Evolutionary conservation across 176 grass and related monocot genomes (phyloP), one percentile per base, ranked within the genome.

Genomic region (Elymus sibiricus): DNA sequence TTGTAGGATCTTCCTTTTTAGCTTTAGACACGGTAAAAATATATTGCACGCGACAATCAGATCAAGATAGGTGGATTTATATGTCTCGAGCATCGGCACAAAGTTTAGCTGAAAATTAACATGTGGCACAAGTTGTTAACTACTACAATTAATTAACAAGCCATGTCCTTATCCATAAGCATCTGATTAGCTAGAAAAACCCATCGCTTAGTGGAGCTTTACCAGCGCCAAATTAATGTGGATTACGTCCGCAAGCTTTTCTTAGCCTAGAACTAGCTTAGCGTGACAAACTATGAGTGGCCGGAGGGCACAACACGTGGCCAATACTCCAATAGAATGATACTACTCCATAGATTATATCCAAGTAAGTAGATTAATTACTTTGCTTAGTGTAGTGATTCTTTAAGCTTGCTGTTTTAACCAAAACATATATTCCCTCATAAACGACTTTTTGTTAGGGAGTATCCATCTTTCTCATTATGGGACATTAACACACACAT

Each of bases 131-230:
- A 70, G 66, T 83, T 59, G 31, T 64, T 53, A 78, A 55, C 17
- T 27, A 66, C 32, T 77, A 13, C 9, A 79, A 46, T 22, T 74
- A 87, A 16, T 58, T 78, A 37, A 87, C 46, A 66, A 5, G 47
- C 15, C 61, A 42, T 88, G 81, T 70, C 21, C 85, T 84, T 91
- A 84, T 88, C 89, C 77, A 27, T 56, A 80, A 87, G 89, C 27
- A 84, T 76, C 53, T 47, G 4, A 11, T 85, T 88, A 81, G 76
- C 29, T 77, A 70, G 29, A 40, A 70, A 85, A 85, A 81, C 74
- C 5, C 62, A 85, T 81, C 82, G 60, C 27, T 80, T 84, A 91
- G 89, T 91, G 82, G 77, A 85, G 76, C 89, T 80, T 91, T 85
- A 91, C 81, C 82, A 28, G 34, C 85, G 81, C 70, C 61, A 81